Base-by-base conservation (phyloP, 2,329 filamentous ascomycete genomes). In the Epichloe typhina region DNA sequence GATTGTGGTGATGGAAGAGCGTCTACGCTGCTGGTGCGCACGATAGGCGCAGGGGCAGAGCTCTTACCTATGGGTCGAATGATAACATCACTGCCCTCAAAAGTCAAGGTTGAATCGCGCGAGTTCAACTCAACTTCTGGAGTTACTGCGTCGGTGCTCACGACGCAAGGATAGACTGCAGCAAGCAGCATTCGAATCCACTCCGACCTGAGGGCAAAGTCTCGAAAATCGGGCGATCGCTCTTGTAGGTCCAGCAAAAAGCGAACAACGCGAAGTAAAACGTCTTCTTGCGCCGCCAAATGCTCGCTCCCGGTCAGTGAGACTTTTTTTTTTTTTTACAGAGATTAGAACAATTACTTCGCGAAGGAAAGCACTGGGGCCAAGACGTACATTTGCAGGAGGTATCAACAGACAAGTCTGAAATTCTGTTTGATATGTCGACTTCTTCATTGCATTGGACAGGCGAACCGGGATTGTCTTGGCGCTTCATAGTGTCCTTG, bases 61-160 rank as follows among this genome's bases (percentile, higher is more conserved):
- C 80, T 69, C 2, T 62, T 62, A 2, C 60, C 82, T 4, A 87
- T 75, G 0, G 88, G 87, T 13, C 86, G 81, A 53, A 94, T 86
- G 23, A 90, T 84, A 1, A 95, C 84, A 65, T 91, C 88, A 43
- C 84, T 82, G 1, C 88, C 88, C 57, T 93, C 88, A 57, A 95
- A 95, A 0, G 82, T 91, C 52, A 95, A 75, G 1, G 81, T 79
- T 11, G 86, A 86, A 57, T 90, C 84, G 58, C 85, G 79, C 15
- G 88, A 90, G 58, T 88, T 82, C n/a, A 97, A 70, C 64, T 98
- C 93, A 0, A 83, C 86, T 59, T 93, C 86, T 0, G 93, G 83
- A 50, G 80, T 84, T 39, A 96, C 83, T 21, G 83, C 77, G 66
- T 96, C 88, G 12, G 87, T 83, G 58, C 88, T 91, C 26, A 95